A percentile compares a stretch with the other conserved stretches of the same genome.
These are phyloP conservation scores for Aspergillus novoparasiticus DNA, from an alignment of 2,329 filamentous ascomycete species.

Conservation along the genomic window DNA sequence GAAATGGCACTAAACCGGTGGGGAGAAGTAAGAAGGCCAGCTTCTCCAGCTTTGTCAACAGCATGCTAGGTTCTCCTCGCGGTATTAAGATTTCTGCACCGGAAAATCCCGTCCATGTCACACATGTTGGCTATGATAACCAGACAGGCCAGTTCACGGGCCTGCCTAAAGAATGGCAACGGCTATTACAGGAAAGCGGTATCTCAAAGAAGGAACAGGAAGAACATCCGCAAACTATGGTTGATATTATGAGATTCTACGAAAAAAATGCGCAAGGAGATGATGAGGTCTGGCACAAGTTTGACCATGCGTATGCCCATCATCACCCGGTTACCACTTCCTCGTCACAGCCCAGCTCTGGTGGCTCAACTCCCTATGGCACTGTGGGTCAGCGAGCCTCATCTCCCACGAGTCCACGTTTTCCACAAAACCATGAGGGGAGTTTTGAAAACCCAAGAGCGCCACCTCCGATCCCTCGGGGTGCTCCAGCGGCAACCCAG, in stretches of 20 bases:
- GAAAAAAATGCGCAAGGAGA: conserved; percentile 88
- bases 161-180: conserved; percentile 96
- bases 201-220: conserved; percentile 95
- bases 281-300: conserved; percentile 92
- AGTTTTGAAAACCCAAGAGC: conserved; percentile 97
- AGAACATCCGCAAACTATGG: conserved; percentile 92
- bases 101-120: conserved; percentile 96
- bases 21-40: conserved; percentile 79
- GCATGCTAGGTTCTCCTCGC: conserved; percentile 79
- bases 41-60: conserved; percentile 85
- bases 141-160: conserved; percentile 95
- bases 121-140: conserved; percentile 96
- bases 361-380: conserved; percentile 45
- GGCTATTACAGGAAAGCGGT: conserved; percentile 89
- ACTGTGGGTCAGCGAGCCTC: conserved; percentile 66
- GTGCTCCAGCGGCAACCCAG: conserved; percentile 50
- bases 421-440: conserved; percentile 84
- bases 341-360: conserved; percentile 47
- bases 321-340: conserved; percentile 43
- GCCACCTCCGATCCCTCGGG: conserved; percentile 79
- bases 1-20: conserved; percentile 62
- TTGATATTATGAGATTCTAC: conserved; percentile 95
- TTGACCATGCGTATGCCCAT: conserved; percentile 76
- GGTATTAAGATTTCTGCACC: conserved; percentile 95
- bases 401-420: conserved; percentile 80